These are phyloP conservation scores for Rickenella mellea DNA, from an alignment of 768 basidiomycete genomes.

Conservation along the genomic window DNA sequence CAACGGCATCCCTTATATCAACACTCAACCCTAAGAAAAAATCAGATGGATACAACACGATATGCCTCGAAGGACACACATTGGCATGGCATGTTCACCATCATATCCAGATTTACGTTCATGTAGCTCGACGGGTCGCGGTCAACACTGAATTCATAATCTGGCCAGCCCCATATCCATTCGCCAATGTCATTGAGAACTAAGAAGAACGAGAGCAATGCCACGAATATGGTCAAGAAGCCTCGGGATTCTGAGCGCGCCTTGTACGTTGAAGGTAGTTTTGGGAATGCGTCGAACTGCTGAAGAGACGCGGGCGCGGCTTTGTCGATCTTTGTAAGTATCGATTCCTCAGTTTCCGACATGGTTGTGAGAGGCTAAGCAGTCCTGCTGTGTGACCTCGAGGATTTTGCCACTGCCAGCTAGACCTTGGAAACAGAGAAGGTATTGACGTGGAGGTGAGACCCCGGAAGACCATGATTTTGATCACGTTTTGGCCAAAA, in stretches of 20 bases:
- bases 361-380: neutral
- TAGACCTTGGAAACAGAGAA: neutral
- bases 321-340: constrained; percentile 57
- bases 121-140: constrained; percentile 47
- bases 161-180: constrained; percentile 90
- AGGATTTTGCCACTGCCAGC: neutral
- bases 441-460: neutral
- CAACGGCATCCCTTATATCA: constrained; percentile 88
- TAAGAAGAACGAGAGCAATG: constrained; percentile 56
- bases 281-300: constrained; percentile 81
- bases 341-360: constrained; percentile 15
- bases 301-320: constrained; percentile 56
- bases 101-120: constrained; percentile 85
- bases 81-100: constrained; percentile 87
- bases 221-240: constrained; percentile 68
- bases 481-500: no score
- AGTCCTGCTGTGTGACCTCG: neutral
- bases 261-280: constrained; percentile 76
- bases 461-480: neutral
- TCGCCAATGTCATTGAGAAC: constrained; percentile 86
- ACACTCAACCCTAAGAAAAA: constrained; percentile 60
- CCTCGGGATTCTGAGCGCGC: constrained; percentile 71
- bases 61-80: constrained; percentile 43
- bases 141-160: constrained; percentile 85
- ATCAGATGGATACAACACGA: neutral